phyloP scores from a whole-genome alignment of 441 rosid species.

The Oxalis stricta region DNA sequence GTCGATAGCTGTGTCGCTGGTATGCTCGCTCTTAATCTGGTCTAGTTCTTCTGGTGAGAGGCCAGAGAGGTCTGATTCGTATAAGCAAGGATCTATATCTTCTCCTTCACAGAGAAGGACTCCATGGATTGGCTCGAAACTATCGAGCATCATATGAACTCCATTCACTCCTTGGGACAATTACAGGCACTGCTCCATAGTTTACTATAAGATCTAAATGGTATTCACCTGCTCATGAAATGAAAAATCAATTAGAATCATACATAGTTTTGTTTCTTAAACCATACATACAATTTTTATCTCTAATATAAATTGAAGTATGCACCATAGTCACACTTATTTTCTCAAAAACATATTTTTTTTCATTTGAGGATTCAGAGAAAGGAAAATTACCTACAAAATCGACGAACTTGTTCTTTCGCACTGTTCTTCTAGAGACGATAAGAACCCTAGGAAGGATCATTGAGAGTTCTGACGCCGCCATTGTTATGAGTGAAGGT shows the following conservation, averaged over 20 bases:
- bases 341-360: background rate
- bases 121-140: constrained; percentile 79
- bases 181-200: constrained; percentile 70
- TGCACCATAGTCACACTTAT: no score
- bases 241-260: background rate
- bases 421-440: constrained; percentile 63
- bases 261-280: background rate
- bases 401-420: constrained; percentile 77
- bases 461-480: constrained; percentile 34
- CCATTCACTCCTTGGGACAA: constrained; percentile 76
- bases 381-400: constrained; percentile 49
- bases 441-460: constrained; percentile 65
- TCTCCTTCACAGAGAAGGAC: constrained; percentile 86
- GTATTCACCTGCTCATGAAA: constrained; percentile 49
- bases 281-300: constrained; percentile 14
- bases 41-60: constrained; percentile 48
- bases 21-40: constrained; percentile 38
- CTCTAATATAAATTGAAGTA: constrained; percentile 33
- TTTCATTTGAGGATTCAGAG: background rate
- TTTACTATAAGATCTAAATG: constrained; percentile 69
- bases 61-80: constrained; percentile 30
- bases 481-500: constrained; percentile 5
- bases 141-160: constrained; percentile 52
- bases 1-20: constrained; percentile 52
- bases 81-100: constrained; percentile 68